Percentiles rank a stretch among this genome's conserved stretches.
phyloP scores from a whole-genome alignment of 306 rosid genomes.

The Spatholobus suberectus region DNA sequence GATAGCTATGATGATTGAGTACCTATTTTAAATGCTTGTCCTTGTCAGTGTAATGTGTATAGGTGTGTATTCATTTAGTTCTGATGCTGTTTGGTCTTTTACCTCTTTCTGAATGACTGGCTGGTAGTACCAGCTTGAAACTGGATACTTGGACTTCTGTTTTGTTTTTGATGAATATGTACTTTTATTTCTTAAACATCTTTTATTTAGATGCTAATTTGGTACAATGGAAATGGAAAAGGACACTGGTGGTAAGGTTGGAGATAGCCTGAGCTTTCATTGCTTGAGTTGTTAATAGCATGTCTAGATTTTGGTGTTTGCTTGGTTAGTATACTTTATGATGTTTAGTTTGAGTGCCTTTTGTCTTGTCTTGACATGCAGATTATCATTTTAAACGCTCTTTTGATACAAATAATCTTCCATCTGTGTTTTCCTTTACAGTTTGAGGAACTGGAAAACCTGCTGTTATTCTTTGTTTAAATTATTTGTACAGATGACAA shows the following conservation, averaged over 20 bases:
- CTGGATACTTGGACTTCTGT: neutral
- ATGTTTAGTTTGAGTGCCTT: conserved; percentile 2
- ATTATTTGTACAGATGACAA: neutral
- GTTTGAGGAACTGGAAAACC: conserved; percentile 27
- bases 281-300: neutral
- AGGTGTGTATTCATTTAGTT: neutral
- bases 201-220: conserved; percentile 1
- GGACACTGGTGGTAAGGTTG: neutral
- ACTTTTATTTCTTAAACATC: neutral
- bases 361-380: conserved; percentile 14
- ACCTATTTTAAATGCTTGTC: conserved; percentile 1
- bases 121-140: conserved; percentile 27
- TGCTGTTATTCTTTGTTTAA: conserved; percentile 20
- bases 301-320: conserved; percentile 16
- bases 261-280: conserved; percentile 33
- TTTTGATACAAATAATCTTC: conserved; percentile 19
- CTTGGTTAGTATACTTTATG: conserved; percentile 4
- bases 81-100: conserved; percentile 1
- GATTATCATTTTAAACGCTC: conserved; percentile 28
- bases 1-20: conserved; percentile 16
- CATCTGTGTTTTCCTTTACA: neutral
- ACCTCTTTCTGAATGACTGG: conserved; percentile 17
- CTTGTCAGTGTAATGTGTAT: conserved; percentile 18
- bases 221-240: neutral
- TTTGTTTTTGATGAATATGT: neutral